phyloP scores from a whole-genome alignment of 352 stramenopile genomes.

The Pythium sp. region DNA sequence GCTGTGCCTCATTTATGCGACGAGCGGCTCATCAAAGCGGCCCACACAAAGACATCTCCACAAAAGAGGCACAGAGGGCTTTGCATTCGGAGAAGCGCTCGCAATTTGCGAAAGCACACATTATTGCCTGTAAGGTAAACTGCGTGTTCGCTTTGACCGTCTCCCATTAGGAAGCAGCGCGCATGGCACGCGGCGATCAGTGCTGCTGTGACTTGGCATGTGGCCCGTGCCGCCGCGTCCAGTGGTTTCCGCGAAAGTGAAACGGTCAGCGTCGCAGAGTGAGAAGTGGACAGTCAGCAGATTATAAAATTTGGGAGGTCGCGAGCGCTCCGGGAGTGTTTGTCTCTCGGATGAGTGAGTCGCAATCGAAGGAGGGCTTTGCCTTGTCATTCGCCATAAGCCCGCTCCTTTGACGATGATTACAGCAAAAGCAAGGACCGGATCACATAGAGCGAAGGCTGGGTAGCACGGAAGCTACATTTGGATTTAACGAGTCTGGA shows the following conservation, averaged over 20 bases:
- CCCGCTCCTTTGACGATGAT: not conserved
- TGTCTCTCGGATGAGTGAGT: not conserved
- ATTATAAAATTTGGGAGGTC: not conserved
- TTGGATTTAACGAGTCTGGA: not conserved
- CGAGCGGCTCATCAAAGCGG: not conserved
- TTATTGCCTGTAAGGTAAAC: not conserved
- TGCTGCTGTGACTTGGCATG: not conserved
- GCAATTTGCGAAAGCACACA: not conserved
- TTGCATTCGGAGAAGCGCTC: not conserved
- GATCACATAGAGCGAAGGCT: no score
- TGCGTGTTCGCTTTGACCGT: not conserved
- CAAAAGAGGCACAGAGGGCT: not conserved
- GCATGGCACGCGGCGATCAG: not conserved
- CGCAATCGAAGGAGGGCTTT: not conserved
- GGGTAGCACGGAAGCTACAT: no score
- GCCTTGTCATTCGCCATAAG: not conserved
- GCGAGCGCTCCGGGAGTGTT: not conserved
- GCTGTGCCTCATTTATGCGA: slow-evolving; percentile 5
- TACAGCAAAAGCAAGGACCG: not conserved
- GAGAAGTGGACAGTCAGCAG: not conserved
- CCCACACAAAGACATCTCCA: not conserved
- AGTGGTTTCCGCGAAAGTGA: not conserved
- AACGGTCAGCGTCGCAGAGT: not conserved
- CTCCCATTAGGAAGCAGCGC: not conserved
- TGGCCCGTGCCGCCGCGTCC: not conserved